Conservation (phyloP, 1,284 basidiomycete genomes). For the Vanrija humicola region DNA sequence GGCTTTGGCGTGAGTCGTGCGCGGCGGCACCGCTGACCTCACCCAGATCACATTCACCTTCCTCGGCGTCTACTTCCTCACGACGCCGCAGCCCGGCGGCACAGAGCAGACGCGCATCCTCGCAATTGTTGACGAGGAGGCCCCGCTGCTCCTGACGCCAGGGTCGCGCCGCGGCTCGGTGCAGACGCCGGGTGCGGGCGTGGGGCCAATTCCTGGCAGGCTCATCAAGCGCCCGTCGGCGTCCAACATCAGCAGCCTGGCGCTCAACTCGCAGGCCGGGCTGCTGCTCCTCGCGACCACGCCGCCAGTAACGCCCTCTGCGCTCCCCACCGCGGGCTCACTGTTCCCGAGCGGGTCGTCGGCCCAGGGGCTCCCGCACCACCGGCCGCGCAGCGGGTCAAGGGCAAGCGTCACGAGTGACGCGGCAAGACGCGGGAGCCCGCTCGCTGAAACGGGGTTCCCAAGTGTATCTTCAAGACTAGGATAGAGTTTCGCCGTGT, state of each 20-base stretch:
- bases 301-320: slow-evolving; percentile 19
- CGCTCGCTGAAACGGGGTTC: too few relatives aligned
- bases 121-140: slow-evolving; percentile 17
- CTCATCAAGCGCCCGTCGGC: slow-evolving; percentile 6
- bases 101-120: neutral
- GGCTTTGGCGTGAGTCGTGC: slow-evolving; percentile 40
- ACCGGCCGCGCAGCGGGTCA: too few relatives aligned
- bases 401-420: too few relatives aligned
- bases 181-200: too few relatives aligned
- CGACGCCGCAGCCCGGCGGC: slow-evolving; percentile 12
- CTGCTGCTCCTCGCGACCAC: slow-evolving; percentile 41
- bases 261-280: slow-evolving; percentile 35
- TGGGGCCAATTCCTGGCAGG: too few relatives aligned
- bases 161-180: neutral
- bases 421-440: too few relatives aligned
- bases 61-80: slow-evolving; percentile 63
- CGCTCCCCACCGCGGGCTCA: too few relatives aligned
- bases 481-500: too few relatives aligned
- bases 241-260: slow-evolving; percentile 25
- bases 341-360: too few relatives aligned
- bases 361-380: too few relatives aligned
- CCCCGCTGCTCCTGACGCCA: slow-evolving; percentile 23
- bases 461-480: too few relatives aligned
- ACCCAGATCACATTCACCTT: slow-evolving; percentile 51
- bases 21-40: neutral